Evolutionary conservation across 139 green algal species (phyloP), one percentile per base, ranked within the genome.

Genomic region (Haematococcus lacustris): DNA sequence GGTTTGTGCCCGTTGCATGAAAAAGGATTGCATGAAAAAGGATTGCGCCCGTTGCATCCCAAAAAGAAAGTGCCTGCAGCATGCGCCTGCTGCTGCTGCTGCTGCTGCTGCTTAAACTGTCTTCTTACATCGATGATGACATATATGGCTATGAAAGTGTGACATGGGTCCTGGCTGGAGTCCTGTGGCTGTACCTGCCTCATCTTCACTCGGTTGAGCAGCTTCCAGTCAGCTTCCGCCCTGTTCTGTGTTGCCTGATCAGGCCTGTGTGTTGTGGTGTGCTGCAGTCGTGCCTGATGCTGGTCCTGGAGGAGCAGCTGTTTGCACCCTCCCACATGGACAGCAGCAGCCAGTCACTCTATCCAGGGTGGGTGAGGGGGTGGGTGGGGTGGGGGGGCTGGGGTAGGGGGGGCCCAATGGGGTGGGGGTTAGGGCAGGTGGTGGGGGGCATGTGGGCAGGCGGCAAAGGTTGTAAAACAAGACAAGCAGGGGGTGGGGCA

Each of bases 221-320:
- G 9, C 43, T 28, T 53, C 9, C 43, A 53, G 17, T 53, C 9
- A 53, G 9, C 9, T 28, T 53, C 33, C 4, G 23, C 53, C 53
- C 53, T n/a, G n/a, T n/a, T n/a, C n/a, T n/a, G n/a, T n/a, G n/a
- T n/a, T n/a, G n/a, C n/a, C n/a, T n/a, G n/a, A n/a, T n/a, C n/a
- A n/a, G n/a, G n/a, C n/a, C n/a, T n/a, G n/a, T n/a, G n/a, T n/a
- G n/a, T n/a, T n/a, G 21, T 57, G 47, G 47, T 47, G 68, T 82
- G 1, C 3, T 74, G 53, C 91, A 96, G 82, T 89, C 87, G 1
- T 74, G 69, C 32, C 71, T 97, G 41, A 3, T 97, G 2, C 86
- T 76, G 9, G 70, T 88, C 1, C 66, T 96, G 70, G 91, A 96
- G 78, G 90, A 95, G 75, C 73, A 77, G 39, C 76, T 96, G 68